phyloP scores from a whole-genome alignment of 306 rosid species.

The Sicyos baderoa region DNA sequence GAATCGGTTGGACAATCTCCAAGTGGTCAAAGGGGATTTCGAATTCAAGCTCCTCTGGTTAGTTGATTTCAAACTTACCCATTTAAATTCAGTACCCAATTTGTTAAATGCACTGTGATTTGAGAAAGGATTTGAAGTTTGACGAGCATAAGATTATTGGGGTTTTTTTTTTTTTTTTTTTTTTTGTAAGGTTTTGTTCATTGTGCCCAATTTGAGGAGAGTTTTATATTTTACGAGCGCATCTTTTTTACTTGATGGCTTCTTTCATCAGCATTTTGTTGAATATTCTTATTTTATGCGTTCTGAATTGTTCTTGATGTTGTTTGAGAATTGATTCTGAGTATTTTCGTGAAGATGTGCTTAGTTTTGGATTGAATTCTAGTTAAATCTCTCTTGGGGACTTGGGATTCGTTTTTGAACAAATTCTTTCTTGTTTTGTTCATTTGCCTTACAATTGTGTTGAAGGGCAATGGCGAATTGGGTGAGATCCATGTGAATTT shows the following conservation, averaged over 20 bases:
- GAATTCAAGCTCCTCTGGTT: constrained; percentile 96
- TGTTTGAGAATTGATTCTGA: constrained; percentile 11
- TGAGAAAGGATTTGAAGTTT: constrained; percentile 1
- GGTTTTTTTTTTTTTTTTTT: background rate
- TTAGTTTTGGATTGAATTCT: background rate
- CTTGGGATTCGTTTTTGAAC: background rate
- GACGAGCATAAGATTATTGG: constrained; percentile 2
- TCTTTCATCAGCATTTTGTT: constrained; percentile 4
- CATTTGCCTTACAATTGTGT: background rate
- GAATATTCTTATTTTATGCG: background rate
- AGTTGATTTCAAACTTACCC: constrained; percentile 20
- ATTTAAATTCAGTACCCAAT: too few species aligned
- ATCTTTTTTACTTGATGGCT: constrained; percentile 6
- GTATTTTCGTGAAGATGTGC: background rate
- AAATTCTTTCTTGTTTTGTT: background rate
- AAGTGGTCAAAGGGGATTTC: constrained; percentile 58
- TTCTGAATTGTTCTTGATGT: background rate
- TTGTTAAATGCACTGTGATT: background rate
- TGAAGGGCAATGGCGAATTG: background rate
- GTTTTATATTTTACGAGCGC: background rate
- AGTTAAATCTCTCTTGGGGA: background rate
- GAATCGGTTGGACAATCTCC: constrained; percentile 51
- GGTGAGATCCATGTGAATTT: background rate
- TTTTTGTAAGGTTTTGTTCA: background rate
- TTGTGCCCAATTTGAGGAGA: background rate